Percentiles rank a stretch among this genome's conserved stretches.
phyloP scores from a whole-genome alignment of 352 stramenopile species.

The Pythium periplocum region DNA sequence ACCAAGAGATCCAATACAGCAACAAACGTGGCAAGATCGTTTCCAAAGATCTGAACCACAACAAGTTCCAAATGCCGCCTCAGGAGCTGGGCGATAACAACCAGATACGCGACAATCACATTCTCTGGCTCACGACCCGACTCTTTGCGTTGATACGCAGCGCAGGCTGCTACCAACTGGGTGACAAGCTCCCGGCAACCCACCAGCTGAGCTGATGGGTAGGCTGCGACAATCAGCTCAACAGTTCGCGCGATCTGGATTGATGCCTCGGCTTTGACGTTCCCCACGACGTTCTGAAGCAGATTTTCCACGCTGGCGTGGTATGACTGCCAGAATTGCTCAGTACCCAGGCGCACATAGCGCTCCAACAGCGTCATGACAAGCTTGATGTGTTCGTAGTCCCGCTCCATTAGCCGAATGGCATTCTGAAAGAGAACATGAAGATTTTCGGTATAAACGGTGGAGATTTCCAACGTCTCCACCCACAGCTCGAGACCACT shows the following conservation, averaged over 20 bases:
- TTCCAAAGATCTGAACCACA: constrained; percentile 35
- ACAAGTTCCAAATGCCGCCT: constrained; percentile 41
- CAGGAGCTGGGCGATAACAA: constrained; percentile 47
- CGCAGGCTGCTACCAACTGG: constrained; percentile 40
- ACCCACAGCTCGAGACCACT: constrained; percentile 71
- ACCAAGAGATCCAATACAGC: constrained; percentile 58
- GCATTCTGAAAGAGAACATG: constrained; percentile 63
- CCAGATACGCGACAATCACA: constrained; percentile 59
- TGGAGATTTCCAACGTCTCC: constrained; percentile 40
- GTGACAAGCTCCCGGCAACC: constrained; percentile 27
- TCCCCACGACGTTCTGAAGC: constrained; percentile 47
- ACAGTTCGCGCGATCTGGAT: constrained; percentile 44
- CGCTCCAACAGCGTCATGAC: constrained; percentile 48
- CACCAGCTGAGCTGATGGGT: constrained; percentile 36
- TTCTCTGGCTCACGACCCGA: constrained; percentile 41
- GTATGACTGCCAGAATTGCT: constrained; percentile 69
- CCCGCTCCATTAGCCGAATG: constrained; percentile 60
- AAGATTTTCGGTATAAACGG: constrained; percentile 58
- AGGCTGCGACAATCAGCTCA: constrained; percentile 33
- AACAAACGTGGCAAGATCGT: constrained; percentile 29
- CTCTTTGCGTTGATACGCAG: constrained; percentile 33
- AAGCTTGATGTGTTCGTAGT: constrained; percentile 74
- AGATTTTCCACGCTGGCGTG: constrained; percentile 32
- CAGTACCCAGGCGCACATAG: constrained; percentile 54
- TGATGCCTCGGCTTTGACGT: constrained; percentile 64